Base-by-base conservation (phyloP, 2,329 filamentous ascomycete species). In the Colletotrichum lupini region DNA sequence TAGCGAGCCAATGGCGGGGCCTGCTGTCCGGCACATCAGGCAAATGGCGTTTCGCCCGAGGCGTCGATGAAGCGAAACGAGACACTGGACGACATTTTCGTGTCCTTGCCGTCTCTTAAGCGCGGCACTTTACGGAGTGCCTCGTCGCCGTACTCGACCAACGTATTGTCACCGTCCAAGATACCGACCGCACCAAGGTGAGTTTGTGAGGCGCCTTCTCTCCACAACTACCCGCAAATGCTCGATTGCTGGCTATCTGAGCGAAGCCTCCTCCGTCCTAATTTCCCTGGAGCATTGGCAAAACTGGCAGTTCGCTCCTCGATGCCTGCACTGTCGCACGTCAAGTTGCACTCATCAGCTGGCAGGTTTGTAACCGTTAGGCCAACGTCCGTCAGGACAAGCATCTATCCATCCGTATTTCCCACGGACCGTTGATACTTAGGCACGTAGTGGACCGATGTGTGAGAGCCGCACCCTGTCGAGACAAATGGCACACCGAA, bases 61-160 rank as follows among this genome's bases (percentile, higher is more conserved):
- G 77, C 79, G 76, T 68, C 79, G 82, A 81, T 83, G 82, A 84
- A 77, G 81, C 80, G 78, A 81, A 79, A 82, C 80, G 76, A 79
- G 71, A 73, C 66, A 73, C 60, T 66, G 70, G 59, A 74, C 69
- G 55, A 62, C 46, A 42, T 64, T 65, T 64, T 60, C 19, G 28
- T 37, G 37, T 22, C 55, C 19, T 52, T 57, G 19, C 53, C 52
- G 49, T 30, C 52, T 35, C 42, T 74, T 56, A 73, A 58, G 70
- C 71, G 68, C 67, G 65, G 32, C 28, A 5, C 46, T 22, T 24
- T 32, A n/a, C 32, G 24, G 24, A 22, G 19, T 42, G 46, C 24
- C 5, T 66, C 37, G 8, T 19, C 55, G 28, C 53, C 46, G 42
- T 49, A 49, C 19, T n/a, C 19, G 42, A 2, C 8, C 42, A n/a